phyloP scores from a whole-genome alignment of 257 asterid genomes.

The Perilla frutescens region DNA sequence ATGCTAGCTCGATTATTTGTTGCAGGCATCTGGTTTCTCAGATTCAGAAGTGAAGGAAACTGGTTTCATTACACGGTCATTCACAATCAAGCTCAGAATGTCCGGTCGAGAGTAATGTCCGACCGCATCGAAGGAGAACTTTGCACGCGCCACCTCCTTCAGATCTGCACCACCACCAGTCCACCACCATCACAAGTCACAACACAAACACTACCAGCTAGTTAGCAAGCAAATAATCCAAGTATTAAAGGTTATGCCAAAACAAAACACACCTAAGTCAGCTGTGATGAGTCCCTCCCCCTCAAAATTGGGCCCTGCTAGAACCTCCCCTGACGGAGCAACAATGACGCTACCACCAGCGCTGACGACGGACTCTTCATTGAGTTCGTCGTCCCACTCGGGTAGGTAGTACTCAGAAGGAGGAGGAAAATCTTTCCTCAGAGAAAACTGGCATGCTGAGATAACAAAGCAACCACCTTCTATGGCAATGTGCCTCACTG shows the following conservation, averaged over 20 bases:
- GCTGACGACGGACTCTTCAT: slow-evolving; percentile 82
- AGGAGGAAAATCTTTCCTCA: slow-evolving; percentile 88
- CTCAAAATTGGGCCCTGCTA: slow-evolving; percentile 92
- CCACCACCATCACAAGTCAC: background rate
- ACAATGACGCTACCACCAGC: slow-evolving; percentile 91
- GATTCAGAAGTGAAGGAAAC: slow-evolving; percentile 76
- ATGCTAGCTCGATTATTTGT: no score
- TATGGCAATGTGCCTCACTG: slow-evolving; percentile 93
- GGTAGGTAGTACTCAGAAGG: slow-evolving; percentile 79
- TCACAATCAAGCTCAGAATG: slow-evolving; percentile 74
- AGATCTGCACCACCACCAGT: slow-evolving; percentile 52
- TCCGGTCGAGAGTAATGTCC: slow-evolving; percentile 97
- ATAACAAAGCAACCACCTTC: slow-evolving; percentile 94
- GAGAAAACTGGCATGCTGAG: slow-evolving; percentile 91
- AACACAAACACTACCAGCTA: no score
- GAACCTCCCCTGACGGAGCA: slow-evolving; percentile 82
- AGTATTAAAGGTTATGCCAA: background rate
- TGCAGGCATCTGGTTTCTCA: slow-evolving; percentile 49
- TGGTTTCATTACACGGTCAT: slow-evolving; percentile 68
- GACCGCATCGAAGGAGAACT: slow-evolving; percentile 88
- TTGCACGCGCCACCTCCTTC: slow-evolving; percentile 90
- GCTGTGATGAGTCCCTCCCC: slow-evolving; percentile 96
- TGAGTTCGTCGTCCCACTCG: slow-evolving; percentile 64
- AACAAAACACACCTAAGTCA: slow-evolving; percentile 62
- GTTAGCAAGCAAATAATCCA: no score